A percentile compares a stretch with the other conserved stretches of the same genome.
Evolutionary conservation across 148 eudicot species (phyloP).

Genomic region (Rhododendron henanense): DNA sequence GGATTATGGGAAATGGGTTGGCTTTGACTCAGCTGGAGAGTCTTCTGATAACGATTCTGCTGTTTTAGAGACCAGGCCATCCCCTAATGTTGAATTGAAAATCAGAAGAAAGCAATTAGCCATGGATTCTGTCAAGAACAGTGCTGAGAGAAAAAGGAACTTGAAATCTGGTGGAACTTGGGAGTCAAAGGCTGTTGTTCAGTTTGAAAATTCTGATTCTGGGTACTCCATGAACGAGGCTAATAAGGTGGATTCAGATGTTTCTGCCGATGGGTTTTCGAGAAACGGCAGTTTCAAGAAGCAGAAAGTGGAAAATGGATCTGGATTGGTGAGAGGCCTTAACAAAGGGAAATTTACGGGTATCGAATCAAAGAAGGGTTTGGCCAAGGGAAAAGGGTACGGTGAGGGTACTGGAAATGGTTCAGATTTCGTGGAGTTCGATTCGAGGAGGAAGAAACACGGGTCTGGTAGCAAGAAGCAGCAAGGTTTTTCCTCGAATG

Average conservation of each 20-base stretch:
- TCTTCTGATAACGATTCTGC: conserved; percentile 78
- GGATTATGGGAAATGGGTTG: conserved; percentile 44
- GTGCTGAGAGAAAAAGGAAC: conserved; percentile 22
- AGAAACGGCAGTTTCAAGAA: conserved; percentile 29
- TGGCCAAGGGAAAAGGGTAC: conserved; percentile 5
- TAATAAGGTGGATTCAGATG: conserved; percentile 70
- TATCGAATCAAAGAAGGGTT: conserved; percentile 12
- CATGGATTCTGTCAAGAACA: background rate
- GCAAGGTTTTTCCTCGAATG: conserved; percentile 17
- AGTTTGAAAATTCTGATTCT: conserved; percentile 65
- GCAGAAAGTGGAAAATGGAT: conserved; percentile 25
- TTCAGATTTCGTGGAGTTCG: conserved; percentile 10
- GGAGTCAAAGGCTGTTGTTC: conserved; percentile 25
- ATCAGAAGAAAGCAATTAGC: conserved; percentile 9
- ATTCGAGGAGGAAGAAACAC: conserved; percentile 26
- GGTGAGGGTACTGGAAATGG: conserved; percentile 10
- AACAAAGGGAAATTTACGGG: background rate
- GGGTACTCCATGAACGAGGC: conserved; percentile 65
- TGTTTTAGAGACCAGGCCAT: conserved; percentile 60
- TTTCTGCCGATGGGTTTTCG: conserved; percentile 56
- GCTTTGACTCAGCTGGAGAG: conserved; percentile 45
- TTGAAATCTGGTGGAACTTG: conserved; percentile 19
- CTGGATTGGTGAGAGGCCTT: conserved; percentile 15
- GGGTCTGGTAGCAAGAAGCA: conserved; percentile 11
- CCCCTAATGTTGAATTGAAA: conserved; percentile 26